Conservation (phyloP, 495 filamentous ascomycete species). For the Penicillium ochrochloron region DNA sequence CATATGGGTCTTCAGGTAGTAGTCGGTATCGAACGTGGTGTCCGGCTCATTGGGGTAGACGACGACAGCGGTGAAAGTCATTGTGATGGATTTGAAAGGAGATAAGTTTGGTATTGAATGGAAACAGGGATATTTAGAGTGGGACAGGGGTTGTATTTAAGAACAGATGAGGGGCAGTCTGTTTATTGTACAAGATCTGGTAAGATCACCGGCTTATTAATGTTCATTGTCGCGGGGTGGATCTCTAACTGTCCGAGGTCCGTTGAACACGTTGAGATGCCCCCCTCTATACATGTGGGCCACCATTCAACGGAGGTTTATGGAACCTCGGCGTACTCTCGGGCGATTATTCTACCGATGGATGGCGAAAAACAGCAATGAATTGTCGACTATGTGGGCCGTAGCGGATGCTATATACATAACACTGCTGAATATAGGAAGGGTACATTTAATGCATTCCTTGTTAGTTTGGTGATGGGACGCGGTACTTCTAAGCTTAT, state of each 20-base stretch:
- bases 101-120: neutral
- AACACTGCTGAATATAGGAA: too few relatives aligned
- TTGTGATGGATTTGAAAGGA: constrained; percentile 10
- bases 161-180: neutral
- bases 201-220: constrained; percentile 15
- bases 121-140: neutral
- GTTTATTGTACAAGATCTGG: neutral
- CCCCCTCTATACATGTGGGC: neutral
- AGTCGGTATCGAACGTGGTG: constrained; percentile 31
- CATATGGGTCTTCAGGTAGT: constrained; percentile 37
- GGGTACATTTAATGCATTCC: too few relatives aligned
- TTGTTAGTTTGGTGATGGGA: too few relatives aligned
- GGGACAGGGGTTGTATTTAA: neutral
- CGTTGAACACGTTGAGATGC: constrained; percentile 1
- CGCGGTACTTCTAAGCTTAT: too few relatives aligned
- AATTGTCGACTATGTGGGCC: neutral
- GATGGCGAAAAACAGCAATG: neutral
- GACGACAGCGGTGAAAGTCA: constrained; percentile 27
- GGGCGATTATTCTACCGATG: neutral
- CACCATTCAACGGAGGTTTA: neutral
- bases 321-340: neutral
- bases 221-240: constrained; percentile 1
- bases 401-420: neutral
- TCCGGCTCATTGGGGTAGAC: constrained; percentile 33
- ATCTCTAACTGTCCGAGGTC: neutral